These are phyloP conservation scores for Leptographium wingfieldii DNA, from an alignment of 2,329 filamentous ascomycete genomes.

Conservation along the genomic window DNA sequence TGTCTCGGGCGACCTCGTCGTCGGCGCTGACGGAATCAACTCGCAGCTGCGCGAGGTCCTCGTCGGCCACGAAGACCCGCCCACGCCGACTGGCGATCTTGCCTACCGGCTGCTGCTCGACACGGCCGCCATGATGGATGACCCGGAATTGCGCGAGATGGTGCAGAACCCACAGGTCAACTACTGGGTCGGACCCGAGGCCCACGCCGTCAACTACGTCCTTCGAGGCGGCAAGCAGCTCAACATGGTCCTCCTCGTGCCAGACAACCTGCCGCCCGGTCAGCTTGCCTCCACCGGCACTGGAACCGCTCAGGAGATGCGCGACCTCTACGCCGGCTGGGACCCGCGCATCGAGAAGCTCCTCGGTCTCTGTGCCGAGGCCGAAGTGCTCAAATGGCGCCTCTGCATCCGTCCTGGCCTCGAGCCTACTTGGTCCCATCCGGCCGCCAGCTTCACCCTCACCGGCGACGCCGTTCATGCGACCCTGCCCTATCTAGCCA, in stretches of 20 bases:
- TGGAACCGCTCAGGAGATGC: conserved; percentile 21
- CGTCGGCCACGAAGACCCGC: conserved; percentile 12
- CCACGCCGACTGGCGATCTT: conserved; percentile 20
- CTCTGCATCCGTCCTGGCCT: conserved; percentile 29
- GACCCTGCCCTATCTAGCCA: conserved; percentile 35
- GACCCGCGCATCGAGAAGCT: conserved; percentile 22
- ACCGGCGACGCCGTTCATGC: conserved; percentile 33
- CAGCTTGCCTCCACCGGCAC: conserved; percentile 15
- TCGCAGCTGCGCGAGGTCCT: conserved; percentile 9
- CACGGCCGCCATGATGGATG: conserved; percentile 16
- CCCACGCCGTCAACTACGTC: conserved; percentile 21
- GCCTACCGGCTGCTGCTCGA: conserved; percentile 23
- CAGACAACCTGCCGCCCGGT: conserved; percentile 11
- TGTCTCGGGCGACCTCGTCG: conserved; percentile 21
- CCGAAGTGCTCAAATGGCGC: conserved; percentile 33
- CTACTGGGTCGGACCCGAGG: conserved; percentile 22
- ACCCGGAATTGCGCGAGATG: conserved; percentile 16
- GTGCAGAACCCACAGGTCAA: conserved; percentile 18
- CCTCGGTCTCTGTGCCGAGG: conserved; percentile 23
- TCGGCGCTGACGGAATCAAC: conserved; percentile 29
- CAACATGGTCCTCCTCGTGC: conserved; percentile 21
- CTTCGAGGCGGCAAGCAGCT: conserved; percentile 20
- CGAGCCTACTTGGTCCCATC: conserved; percentile 27
- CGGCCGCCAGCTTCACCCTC: conserved; percentile 25
- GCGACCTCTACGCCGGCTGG: conserved; percentile 22